These are phyloP conservation scores for Penicillium antarcticum DNA, from an alignment of 495 filamentous ascomycete genomes.

Conservation along the genomic window DNA sequence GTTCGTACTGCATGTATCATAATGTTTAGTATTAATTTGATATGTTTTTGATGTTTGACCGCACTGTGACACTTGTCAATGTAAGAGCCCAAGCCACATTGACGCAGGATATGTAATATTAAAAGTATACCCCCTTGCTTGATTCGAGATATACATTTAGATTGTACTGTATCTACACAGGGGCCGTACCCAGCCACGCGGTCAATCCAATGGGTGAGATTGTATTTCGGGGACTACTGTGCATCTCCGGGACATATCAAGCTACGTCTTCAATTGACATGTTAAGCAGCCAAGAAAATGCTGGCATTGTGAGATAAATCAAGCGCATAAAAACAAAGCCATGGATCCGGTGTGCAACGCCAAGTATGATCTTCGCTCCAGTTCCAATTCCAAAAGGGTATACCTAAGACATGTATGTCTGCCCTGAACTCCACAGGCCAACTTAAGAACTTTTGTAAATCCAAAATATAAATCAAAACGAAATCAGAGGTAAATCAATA, in stretches of 20 bases:
- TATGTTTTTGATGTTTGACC: not conserved
- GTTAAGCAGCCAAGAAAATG: not conserved
- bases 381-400: slow-evolving; percentile 11
- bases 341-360: not conserved
- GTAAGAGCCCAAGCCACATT: not conserved
- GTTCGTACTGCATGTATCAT: not conserved
- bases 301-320: not conserved
- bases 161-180: not conserved
- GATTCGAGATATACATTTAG: not conserved
- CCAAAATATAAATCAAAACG: not conserved
- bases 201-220: not conserved
- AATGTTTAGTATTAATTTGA: not conserved
- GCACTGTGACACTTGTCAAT: not conserved
- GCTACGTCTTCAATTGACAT: not conserved
- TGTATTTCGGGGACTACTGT: not conserved
- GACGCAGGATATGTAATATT: not conserved
- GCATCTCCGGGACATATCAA: no score
- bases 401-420: not conserved
- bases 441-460: slow-evolving; percentile 3
- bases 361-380: slow-evolving; percentile 1
- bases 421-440: not conserved
- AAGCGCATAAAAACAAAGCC: not conserved
- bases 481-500: slow-evolving; percentile 10
- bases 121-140: not conserved
- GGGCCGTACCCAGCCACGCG: not conserved